Percentiles rank a stretch among this genome's conserved stretches.
Evolutionary conservation across 2,329 filamentous ascomycete species (phyloP).

Genomic region (Orbilia ellipsospora): DNA sequence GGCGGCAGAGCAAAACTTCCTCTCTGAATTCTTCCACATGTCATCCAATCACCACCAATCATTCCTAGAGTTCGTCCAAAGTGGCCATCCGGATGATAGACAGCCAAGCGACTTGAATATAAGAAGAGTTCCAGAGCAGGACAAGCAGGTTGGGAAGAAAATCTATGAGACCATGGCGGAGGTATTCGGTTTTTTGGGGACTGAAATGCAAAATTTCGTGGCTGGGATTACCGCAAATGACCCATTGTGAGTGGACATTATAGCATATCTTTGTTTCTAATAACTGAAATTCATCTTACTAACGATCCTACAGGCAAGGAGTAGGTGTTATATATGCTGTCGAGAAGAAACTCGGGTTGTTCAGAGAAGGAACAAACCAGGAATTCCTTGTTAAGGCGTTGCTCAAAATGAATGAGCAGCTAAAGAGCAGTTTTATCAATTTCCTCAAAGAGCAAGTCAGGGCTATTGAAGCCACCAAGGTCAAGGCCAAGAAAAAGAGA

Average conservation of each 20-base stretch:
- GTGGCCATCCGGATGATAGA: conserved; percentile 74
- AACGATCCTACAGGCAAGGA: conserved; percentile 74
- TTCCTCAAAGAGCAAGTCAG: conserved; percentile 96
- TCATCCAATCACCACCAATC: conserved; percentile 75
- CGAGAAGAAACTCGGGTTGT: conserved; percentile 79
- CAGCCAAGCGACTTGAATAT: conserved; percentile 77
- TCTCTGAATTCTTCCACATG: conserved; percentile 96
- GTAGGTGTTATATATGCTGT: conserved; percentile 85
- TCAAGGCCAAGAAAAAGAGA: conserved; percentile 98
- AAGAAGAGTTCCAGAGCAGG: conserved; percentile 84
- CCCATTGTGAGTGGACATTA: conserved; percentile 75
- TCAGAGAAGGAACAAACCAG: conserved; percentile 85
- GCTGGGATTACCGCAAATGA: conserved; percentile 85
- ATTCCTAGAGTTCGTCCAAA: conserved; percentile 81
- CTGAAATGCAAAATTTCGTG: conserved; percentile 80
- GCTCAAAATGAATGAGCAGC: conserved; percentile 79
- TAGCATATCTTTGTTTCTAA: background rate
- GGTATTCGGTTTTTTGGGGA: conserved; percentile 83
- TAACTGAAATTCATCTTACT: conserved; percentile 13
- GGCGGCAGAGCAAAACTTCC: conserved; percentile 94
- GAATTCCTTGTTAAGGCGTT: conserved; percentile 85
- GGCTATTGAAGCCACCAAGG: conserved; percentile 96
- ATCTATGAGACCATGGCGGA: conserved; percentile 90
- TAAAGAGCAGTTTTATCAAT: conserved; percentile 81
- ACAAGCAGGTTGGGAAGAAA: conserved; percentile 83